phyloP scores from a whole-genome alignment of 192 early-diverging fungal species.

The Glomus cerebriforme region DNA sequence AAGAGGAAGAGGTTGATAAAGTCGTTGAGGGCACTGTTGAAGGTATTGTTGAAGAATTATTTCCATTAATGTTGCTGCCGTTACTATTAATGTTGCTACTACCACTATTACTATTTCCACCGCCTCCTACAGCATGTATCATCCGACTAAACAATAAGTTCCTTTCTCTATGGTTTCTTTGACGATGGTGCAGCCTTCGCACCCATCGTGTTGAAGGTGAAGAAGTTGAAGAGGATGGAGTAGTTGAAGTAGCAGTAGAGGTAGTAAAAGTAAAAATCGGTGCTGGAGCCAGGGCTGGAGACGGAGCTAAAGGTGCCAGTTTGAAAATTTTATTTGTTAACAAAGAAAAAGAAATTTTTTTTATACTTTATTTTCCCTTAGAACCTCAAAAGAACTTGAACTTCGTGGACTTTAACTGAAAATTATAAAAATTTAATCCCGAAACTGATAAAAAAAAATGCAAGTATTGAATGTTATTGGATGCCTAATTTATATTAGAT shows the following conservation, averaged over 20 bases:
- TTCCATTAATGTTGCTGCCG: neutral
- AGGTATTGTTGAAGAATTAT: slow-evolving; percentile 6
- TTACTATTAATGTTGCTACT: neutral
- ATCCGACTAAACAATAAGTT: slow-evolving; percentile 11
- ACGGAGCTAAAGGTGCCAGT: slow-evolving; percentile 19
- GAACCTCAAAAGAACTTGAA: neutral
- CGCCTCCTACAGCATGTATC: neutral
- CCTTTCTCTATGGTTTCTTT: neutral
- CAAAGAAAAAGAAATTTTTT: neutral
- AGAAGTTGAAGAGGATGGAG: neutral
- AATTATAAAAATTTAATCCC: neutral
- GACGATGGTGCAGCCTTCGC: slow-evolving; percentile 1
- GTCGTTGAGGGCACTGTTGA: slow-evolving; percentile 14
- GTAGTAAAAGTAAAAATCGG: slow-evolving; percentile 1
- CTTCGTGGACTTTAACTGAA: neutral
- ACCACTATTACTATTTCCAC: neutral
- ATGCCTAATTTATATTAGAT: no score
- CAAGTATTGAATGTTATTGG: no score
- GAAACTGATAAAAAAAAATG: neutral
- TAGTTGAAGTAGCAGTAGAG: neutral
- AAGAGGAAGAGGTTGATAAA: neutral
- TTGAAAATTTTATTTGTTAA: neutral
- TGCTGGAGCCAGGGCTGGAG: slow-evolving; percentile 7
- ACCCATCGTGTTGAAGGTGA: slow-evolving; percentile 8
- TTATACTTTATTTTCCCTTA: neutral